Base-by-base conservation (phyloP, 371 early-diverging fungal species). In the Basidiobolus meristosporus region DNA sequence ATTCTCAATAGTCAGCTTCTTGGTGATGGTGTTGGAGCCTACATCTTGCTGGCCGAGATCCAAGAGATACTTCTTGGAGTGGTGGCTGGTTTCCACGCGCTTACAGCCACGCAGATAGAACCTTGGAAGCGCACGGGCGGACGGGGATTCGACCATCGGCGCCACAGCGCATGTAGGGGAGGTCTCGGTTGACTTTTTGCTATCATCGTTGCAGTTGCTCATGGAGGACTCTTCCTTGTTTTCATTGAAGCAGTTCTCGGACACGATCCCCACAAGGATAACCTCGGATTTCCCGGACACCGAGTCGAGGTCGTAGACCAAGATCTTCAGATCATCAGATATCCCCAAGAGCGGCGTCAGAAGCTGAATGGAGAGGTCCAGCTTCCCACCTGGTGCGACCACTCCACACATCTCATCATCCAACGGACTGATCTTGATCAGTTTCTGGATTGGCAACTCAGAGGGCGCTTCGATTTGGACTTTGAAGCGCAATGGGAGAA, bases 1-100 rank as follows among this genome's bases (percentile, higher is more conserved):
- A 40, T 67, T 65, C 47, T 79, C 77, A 7, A 79, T 31, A 0
- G 59, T 54, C 21, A 77, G 36, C 42, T 73, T 73, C 47, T 68
- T 71, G 1, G 59, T 45, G 9, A 73, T 51, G 21, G 59, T 45
- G 0, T 54, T 41, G 0, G 57, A 44, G 0, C 68, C 67, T 36
- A 72, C 50, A 47, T 79, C 80, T 43, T 70, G 74, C 37, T 76
- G 82, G 11, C 82, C 82, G n/a, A 79, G 54, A 51, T 77, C 72
- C 7, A 81, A 55, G 29, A 74, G 77, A 47, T 60, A 77, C 11
- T 76, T 57, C 9, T 70, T 72, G 2, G 50, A 45, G 7, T 48
- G 39, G n/a, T n/a, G n/a, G n/a, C n/a, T n/a, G 23, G 54, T 59
- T 31, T 49, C 51, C 20, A 71, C 52, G 7, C 68, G 49, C 39